These are phyloP conservation scores for Ophiosphaerella narmari DNA, from an alignment of 2,329 filamentous ascomycete species.

Conservation along the genomic window DNA sequence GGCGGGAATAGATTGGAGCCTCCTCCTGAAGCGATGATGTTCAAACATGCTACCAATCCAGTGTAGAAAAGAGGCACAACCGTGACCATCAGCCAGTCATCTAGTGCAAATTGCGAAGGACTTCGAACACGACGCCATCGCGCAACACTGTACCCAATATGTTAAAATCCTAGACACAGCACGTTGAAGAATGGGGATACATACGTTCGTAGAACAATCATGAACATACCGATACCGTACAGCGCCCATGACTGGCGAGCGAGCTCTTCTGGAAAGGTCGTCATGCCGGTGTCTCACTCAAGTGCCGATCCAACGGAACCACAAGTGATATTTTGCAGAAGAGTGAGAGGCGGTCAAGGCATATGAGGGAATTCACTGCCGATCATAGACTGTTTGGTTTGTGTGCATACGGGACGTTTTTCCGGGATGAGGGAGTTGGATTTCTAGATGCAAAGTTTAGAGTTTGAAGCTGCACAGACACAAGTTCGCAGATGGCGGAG, in stretches of 20 bases:
- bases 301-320: not conserved
- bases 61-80: slow-evolving; percentile 45
- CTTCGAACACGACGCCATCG: slow-evolving; percentile 33
- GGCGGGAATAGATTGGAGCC: slow-evolving; percentile 51
- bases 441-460: not conserved
- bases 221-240: slow-evolving; percentile 34
- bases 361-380: not conserved
- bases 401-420: not conserved
- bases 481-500: too few relatives aligned
- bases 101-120: slow-evolving; percentile 20
- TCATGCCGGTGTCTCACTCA: slow-evolving; percentile 21
- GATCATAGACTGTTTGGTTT: slow-evolving; percentile 2
- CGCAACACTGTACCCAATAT: slow-evolving; percentile 21
- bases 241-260: slow-evolving; percentile 34
- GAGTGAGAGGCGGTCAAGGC: not conserved
- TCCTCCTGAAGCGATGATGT: slow-evolving; percentile 48
- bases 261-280: slow-evolving; percentile 22
- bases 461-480: too few relatives aligned
- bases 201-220: slow-evolving; percentile 35
- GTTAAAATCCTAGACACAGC: not conserved
- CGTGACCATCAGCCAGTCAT: slow-evolving; percentile 41
- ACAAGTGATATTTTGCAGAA: too few relatives aligned
- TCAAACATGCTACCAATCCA: slow-evolving; percentile 48
- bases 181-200: slow-evolving; percentile 2
- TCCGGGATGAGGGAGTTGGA: not conserved